Conservation (phyloP, 805 yeast species). For the Saccharomycopsis amapae region DNA sequence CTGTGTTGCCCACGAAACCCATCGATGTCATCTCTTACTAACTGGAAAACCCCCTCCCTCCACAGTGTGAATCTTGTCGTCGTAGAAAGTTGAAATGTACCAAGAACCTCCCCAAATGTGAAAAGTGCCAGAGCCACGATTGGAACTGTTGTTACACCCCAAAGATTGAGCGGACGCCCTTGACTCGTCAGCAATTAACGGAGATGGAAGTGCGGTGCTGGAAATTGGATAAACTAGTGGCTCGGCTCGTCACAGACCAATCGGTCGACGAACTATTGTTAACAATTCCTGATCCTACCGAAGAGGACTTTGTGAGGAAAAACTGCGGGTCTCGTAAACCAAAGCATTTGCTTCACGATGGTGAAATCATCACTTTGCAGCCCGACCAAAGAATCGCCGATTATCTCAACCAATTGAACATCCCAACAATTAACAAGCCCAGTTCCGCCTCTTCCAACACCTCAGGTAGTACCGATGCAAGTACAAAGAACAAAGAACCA, state of each 20-base stretch:
- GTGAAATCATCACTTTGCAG: constrained; percentile 16
- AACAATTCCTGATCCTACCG: constrained; percentile 17
- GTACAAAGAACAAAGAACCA: not conserved
- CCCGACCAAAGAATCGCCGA: constrained; percentile 17
- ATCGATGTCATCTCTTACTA: not conserved
- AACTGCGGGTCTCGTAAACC: constrained; percentile 11
- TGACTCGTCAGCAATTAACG: constrained; percentile 75
- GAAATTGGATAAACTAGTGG: constrained; percentile 39
- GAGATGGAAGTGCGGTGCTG: constrained; percentile 56
- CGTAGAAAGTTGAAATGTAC: constrained; percentile 75
- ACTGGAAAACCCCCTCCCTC: too few species aligned
- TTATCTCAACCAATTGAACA: constrained; percentile 11
- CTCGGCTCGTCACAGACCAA: constrained; percentile 38
- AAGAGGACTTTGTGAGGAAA: constrained; percentile 9
- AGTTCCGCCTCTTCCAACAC: not conserved
- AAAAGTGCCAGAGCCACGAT: constrained; percentile 62
- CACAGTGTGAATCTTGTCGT: constrained; percentile 72
- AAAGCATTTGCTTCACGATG: constrained; percentile 14
- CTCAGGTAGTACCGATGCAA: too few species aligned
- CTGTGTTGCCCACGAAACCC: not conserved
- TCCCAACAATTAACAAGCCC: constrained; percentile 5
- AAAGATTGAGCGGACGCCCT: constrained; percentile 66
- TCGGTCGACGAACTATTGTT: constrained; percentile 36
- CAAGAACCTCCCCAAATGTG: constrained; percentile 68
- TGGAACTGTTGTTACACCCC: constrained; percentile 81